phyloP scores from a whole-genome alignment of 2,329 filamentous ascomycete species.

The Sclerotinia trifoliorum region DNA sequence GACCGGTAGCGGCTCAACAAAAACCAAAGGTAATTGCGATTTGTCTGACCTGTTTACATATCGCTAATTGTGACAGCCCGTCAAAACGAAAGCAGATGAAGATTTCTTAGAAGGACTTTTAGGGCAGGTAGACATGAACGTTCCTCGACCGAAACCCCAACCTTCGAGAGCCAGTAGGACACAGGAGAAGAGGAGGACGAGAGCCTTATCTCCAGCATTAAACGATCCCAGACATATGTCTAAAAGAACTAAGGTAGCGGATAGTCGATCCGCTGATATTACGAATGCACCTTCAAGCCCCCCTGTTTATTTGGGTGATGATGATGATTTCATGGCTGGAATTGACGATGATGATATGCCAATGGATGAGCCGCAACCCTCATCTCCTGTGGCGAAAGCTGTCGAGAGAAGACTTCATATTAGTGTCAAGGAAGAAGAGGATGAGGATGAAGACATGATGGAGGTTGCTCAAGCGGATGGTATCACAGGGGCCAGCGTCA shows the following conservation, averaged over 20 bases:
- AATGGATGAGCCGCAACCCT: constrained; percentile 85
- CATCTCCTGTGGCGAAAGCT: constrained; percentile 80
- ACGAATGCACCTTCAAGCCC: constrained; percentile 45
- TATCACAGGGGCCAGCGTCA: constrained; percentile 69
- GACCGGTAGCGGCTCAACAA: constrained; percentile 60
- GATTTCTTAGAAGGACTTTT: constrained; percentile 83
- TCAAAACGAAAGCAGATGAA: constrained; percentile 82
- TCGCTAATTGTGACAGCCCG: constrained; percentile 49
- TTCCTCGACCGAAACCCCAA: constrained; percentile 60
- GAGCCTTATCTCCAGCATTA: constrained; percentile 74
- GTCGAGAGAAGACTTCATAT: constrained; percentile 66
- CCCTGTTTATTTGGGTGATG: constrained; percentile 50
- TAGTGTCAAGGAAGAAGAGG: constrained; percentile 64
- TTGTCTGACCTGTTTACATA: constrained; percentile 31
- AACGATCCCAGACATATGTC: constrained; percentile 47
- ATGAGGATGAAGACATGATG: constrained; percentile 79
- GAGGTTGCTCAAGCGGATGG: constrained; percentile 78
- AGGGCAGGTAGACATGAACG: constrained; percentile 81
- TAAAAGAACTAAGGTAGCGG: constrained; percentile 58
- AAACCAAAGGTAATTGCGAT: constrained; percentile 72
- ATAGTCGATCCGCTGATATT: constrained; percentile 42
- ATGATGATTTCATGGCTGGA: constrained; percentile 55
- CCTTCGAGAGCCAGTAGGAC: constrained; percentile 66
- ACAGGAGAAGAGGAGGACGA: constrained; percentile 73
- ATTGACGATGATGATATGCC: constrained; percentile 66